Evolutionary conservation across 2,329 filamentous ascomycete genomes (phyloP).

Genomic region (Penicillium frequentans): DNA sequence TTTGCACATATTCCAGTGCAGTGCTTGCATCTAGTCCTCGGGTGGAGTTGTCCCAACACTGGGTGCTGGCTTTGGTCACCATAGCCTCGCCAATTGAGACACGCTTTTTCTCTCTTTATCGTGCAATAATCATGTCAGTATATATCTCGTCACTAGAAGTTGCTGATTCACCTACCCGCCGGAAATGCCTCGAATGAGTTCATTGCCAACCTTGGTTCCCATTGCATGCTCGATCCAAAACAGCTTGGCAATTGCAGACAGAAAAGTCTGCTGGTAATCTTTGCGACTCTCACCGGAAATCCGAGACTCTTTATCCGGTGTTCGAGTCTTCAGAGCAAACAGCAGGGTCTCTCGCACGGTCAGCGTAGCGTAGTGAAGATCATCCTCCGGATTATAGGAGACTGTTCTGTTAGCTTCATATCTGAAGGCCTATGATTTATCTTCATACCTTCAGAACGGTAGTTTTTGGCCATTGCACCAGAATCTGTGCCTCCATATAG

Average conservation of each 20-base stretch:
- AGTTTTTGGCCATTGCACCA: constrained; percentile 51
- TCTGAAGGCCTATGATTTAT: neutral
- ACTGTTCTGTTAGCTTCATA: constrained; percentile 41
- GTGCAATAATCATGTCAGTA: neutral
- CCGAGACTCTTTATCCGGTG: constrained; percentile 61
- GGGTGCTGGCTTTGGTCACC: constrained; percentile 62
- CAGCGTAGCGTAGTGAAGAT: constrained; percentile 75
- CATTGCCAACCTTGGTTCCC: constrained; percentile 73
- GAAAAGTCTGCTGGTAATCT: constrained; percentile 62
- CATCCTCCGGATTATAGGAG: constrained; percentile 75
- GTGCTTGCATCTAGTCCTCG: constrained; percentile 72
- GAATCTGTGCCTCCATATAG: constrained; percentile 58
- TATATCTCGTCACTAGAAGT: neutral
- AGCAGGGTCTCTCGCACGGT: constrained; percentile 72
- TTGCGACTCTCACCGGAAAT: constrained; percentile 62
- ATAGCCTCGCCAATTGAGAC: constrained; percentile 80
- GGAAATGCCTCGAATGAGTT: constrained; percentile 69
- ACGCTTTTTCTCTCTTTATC: constrained; percentile 63
- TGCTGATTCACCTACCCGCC: constrained; percentile 49
- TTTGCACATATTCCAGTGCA: constrained; percentile 70
- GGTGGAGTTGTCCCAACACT: constrained; percentile 78
- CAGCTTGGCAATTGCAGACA: constrained; percentile 67
- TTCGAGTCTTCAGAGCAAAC: constrained; percentile 69
- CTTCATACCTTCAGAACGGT: constrained; percentile 42
- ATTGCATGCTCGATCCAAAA: constrained; percentile 73